phyloP scores from a whole-genome alignment of 805 yeast genomes.

The Komagataella phaffii region DNA sequence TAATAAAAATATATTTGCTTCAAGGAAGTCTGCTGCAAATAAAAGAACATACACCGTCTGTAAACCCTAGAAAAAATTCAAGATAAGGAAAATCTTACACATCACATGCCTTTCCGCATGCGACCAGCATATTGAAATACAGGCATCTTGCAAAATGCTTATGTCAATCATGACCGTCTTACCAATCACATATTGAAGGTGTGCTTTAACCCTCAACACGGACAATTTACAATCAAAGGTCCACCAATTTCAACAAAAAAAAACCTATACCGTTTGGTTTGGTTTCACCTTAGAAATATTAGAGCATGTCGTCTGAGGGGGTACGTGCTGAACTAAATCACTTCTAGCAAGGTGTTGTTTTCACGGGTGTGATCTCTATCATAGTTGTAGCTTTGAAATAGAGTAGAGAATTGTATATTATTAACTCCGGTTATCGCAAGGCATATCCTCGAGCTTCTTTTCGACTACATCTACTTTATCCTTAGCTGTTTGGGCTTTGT shows the following conservation, averaged over 20 bases:
- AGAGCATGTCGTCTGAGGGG: conserved; percentile 96
- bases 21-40: conserved; percentile 94
- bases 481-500: conserved; percentile 56
- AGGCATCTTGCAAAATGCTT: conserved; percentile 97
- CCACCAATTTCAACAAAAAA: conserved; percentile 97
- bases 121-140: conserved; percentile 99
- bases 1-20: conserved; percentile 61
- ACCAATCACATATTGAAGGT: conserved; percentile 95
- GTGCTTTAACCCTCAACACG: conserved; percentile 96
- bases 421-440: not conserved
- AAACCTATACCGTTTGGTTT: conserved; percentile 86
- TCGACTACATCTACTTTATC: conserved; percentile 62
- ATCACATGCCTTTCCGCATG: conserved; percentile 95
- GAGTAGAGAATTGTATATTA: conserved; percentile 1
- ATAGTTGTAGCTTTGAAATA: not conserved
- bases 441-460: conserved; percentile 21
- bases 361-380: no score
- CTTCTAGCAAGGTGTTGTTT: conserved; percentile 27
- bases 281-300: conserved; percentile 98
- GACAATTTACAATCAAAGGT: conserved; percentile 97
- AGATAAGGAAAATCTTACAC: conserved; percentile 96
- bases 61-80: conserved; percentile 88
- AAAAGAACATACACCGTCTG: conserved; percentile 74
- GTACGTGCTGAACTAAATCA: conserved; percentile 89
- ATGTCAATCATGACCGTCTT: conserved; percentile 95